These are phyloP conservation scores for Trichoderma citrinoviride DNA, from an alignment of 2,329 filamentous ascomycete species.

Conservation along the genomic window DNA sequence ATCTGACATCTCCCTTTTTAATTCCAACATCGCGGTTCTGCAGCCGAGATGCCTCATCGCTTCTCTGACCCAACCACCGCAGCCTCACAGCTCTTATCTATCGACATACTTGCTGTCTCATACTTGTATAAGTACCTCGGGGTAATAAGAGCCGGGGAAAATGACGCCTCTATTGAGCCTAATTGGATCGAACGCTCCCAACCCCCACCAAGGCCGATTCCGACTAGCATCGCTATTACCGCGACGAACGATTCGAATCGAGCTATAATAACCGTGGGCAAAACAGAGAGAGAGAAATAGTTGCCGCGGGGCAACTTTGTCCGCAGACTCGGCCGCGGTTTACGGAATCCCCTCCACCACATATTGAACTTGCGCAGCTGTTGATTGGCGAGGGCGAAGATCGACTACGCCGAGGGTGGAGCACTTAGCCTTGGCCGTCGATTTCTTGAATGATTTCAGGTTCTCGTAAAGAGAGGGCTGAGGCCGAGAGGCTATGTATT, in stretches of 20 bases:
- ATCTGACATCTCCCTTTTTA: not conserved
- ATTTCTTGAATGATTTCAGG: not conserved
- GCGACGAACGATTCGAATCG: not conserved
- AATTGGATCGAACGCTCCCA: conserved; percentile 16
- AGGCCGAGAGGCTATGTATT: not conserved
- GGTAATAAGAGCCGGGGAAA: not conserved
- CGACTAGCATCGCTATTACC: not conserved
- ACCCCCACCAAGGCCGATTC: conserved; percentile 6
- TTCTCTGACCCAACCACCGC: not conserved
- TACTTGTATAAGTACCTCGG: too few relatives aligned
- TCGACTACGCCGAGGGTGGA: not conserved
- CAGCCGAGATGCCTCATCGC: not conserved
- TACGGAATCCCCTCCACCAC: conserved; percentile 2
- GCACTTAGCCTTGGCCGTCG: not conserved
- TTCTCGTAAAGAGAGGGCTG: not conserved
- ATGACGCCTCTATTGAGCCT: conserved; percentile 11
- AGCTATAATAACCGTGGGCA: not conserved
- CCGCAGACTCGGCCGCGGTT: conserved; percentile 1
- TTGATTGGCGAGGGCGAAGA: conserved; percentile 14
- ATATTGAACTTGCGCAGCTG: not conserved
- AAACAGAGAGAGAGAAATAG: conserved; percentile 5
- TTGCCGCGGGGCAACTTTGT: conserved; percentile 20
- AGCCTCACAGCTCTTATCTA: not conserved
- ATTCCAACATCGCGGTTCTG: not conserved
- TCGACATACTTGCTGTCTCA: not conserved